These are phyloP conservation scores for Fusarium sp. DNA, from an alignment of 2,329 filamentous ascomycete genomes.

Conservation along the genomic window DNA sequence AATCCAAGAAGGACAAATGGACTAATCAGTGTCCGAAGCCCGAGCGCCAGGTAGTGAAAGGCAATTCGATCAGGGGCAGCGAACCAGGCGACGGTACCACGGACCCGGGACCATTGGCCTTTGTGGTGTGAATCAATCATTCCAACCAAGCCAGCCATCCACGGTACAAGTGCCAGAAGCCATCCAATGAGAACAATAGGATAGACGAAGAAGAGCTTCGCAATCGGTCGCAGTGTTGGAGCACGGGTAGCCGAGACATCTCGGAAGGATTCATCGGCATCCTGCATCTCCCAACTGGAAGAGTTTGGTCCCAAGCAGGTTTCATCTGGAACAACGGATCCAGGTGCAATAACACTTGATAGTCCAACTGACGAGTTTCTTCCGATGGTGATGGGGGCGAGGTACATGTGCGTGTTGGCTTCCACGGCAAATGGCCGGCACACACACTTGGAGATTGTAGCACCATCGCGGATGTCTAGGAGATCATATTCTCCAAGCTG, in stretches of 20 bases:
- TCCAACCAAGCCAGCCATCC: constrained; percentile 61
- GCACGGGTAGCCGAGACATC: constrained; percentile 57
- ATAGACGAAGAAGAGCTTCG: constrained; percentile 57
- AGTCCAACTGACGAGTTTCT: constrained; percentile 63
- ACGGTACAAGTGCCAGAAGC: constrained; percentile 62
- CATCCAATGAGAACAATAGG: constrained; percentile 60
- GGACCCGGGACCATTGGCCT: constrained; percentile 54
- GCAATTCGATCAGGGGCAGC: constrained; percentile 61
- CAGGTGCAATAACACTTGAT: constrained; percentile 66
- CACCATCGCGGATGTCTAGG: constrained; percentile 67
- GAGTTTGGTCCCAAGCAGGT: constrained; percentile 71
- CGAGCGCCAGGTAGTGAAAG: constrained; percentile 66
- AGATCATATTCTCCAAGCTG: constrained; percentile 71
- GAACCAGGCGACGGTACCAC: constrained; percentile 65
- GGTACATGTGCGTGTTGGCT: constrained; percentile 71
- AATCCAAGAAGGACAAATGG: constrained; percentile 63
- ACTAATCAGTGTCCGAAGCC: constrained; percentile 57
- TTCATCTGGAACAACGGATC: constrained; percentile 63
- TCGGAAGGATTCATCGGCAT: constrained; percentile 64
- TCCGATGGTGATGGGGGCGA: constrained; percentile 67
- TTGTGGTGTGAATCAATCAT: constrained; percentile 57
- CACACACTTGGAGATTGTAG: constrained; percentile 63
- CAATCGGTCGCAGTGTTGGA: constrained; percentile 61
- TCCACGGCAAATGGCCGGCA: constrained; percentile 70
- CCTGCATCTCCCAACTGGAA: constrained; percentile 69